Base-by-base conservation (phyloP, 2,329 filamentous ascomycete species). In the Coniochaeta hoffmannii region DNA sequence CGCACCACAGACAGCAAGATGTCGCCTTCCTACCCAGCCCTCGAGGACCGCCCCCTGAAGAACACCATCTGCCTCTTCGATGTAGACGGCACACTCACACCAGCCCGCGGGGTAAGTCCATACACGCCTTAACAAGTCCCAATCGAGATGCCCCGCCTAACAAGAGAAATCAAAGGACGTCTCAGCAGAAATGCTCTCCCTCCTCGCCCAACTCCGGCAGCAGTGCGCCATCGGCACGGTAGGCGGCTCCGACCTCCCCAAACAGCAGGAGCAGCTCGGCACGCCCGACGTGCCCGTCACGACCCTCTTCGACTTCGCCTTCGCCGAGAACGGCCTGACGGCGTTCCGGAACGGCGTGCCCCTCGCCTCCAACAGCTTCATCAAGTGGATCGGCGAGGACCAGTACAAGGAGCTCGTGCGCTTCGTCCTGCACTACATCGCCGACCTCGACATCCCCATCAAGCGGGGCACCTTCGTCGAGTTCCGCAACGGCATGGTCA, bases 61-160 rank as follows among this genome's bases (percentile, higher is more conserved):
- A 90, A 94, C 80, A 97, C 93, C 61, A 89, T 99, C 73, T 86
- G 85, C 68, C 87, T 99, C 61, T 99, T 99, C 74, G 94, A 99
- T 74, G 94, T 99, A 58, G 94, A 99, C 71, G 89, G 84, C 67
- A 97, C 94, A 30, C 83, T 99, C 63, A 94, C 91, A 15, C 88
- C 85, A 41, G 86, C 94, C 49, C 85, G 94, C 62, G 79, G 81
- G 65, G 89, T 95, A 78, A 59, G 79, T 71, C n/a, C n/a, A 11
- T 26, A 9, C 2, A 9, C 30, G 11, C 30, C 22, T 22, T 12
- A 17, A 53, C 22, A 3, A 36, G 17, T 35, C 26, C 32, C 50
- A 46, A 2, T 26, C 38, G 10, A 5, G 9, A n/a, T 12, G 49
- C 51, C 49, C 26, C 26, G 24, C n/a, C 24, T 24, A 36, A 32